A percentile compares a stretch with the other conserved stretches of the same genome.
These are phyloP conservation scores for Guyanaporus albipodus DNA, from an alignment of 768 basidiomycete species.

Conservation along the genomic window DNA sequence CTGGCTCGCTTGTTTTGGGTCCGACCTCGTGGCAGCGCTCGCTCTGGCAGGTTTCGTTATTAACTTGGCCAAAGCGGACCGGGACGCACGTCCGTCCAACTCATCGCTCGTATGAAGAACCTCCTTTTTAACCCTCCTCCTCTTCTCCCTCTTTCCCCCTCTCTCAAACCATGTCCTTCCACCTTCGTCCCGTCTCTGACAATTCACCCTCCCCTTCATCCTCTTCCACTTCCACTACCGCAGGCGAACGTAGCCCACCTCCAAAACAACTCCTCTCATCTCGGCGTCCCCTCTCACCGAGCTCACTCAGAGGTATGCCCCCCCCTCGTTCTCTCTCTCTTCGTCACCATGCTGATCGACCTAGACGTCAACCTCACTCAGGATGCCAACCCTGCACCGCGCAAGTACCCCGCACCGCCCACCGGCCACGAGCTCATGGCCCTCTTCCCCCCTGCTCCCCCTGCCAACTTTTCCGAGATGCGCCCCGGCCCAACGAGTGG, in stretches of 20 bases:
- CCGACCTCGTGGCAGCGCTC: conserved; percentile 26
- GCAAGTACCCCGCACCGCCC: conserved; percentile 71
- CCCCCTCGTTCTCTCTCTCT: not conserved
- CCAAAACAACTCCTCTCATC: conserved; percentile 28
- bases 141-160: conserved; percentile 3
- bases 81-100: too few species aligned
- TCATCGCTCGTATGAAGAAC: conserved; percentile 11
- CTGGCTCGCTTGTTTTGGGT: conserved; percentile 16
- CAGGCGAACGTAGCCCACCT: conserved; percentile 40
- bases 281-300: conserved; percentile 61
- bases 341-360: conserved; percentile 16
- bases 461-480: conserved; percentile 51
- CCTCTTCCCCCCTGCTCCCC: conserved; percentile 71
- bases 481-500: conserved; percentile 64
- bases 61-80: conserved; percentile 13
- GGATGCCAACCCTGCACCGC: conserved; percentile 42
- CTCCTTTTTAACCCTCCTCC: not conserved
- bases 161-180: conserved; percentile 41
- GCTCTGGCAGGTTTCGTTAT: conserved; percentile 18
- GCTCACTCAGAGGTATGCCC: conserved; percentile 61
- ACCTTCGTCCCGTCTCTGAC: conserved; percentile 54
- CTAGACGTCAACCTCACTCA: conserved; percentile 64
- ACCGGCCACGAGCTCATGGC: conserved; percentile 85
- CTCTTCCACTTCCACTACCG: conserved; percentile 47
- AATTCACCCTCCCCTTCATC: conserved; percentile 52